phyloP scores from a whole-genome alignment of 2,329 filamentous ascomycete genomes.

The Aspergillus vadensis region DNA sequence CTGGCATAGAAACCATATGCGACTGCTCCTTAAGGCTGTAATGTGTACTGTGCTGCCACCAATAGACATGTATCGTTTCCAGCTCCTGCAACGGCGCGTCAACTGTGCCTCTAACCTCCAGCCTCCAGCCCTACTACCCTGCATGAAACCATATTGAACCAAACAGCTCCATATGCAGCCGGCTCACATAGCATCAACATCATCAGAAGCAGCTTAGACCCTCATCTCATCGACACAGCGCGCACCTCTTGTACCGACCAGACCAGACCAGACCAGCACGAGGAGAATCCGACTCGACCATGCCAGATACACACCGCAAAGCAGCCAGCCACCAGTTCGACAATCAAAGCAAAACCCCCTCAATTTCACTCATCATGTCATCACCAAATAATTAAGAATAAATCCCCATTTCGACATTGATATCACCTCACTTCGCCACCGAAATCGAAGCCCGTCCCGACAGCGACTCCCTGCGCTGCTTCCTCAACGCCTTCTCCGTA shows the following conservation, averaged over 20 bases:
- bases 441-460: constrained; percentile 1
- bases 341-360: too few species aligned
- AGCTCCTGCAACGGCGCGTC: neutral
- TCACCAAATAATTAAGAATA: neutral
- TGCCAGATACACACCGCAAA: too few species aligned
- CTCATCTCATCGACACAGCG: too few species aligned
- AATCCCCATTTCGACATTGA: too few species aligned
- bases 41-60: neutral
- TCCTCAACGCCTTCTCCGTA: constrained; percentile 58
- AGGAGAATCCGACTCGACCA: too few species aligned
- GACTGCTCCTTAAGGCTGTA: neutral
- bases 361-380: neutral
- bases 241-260: too few species aligned
- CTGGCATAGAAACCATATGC: neutral
- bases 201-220: too few species aligned
- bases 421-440: neutral
- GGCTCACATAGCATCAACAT: too few species aligned
- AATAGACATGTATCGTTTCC: neutral
- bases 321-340: too few species aligned
- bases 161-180: neutral
- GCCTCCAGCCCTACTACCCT: neutral
- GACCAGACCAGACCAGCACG: too few species aligned
- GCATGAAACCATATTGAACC: neutral
- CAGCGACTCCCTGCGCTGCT: constrained; percentile 17
- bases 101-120: neutral